Conservation (phyloP, 306 rosid genomes). For the Dalbergia cultrata region DNA sequence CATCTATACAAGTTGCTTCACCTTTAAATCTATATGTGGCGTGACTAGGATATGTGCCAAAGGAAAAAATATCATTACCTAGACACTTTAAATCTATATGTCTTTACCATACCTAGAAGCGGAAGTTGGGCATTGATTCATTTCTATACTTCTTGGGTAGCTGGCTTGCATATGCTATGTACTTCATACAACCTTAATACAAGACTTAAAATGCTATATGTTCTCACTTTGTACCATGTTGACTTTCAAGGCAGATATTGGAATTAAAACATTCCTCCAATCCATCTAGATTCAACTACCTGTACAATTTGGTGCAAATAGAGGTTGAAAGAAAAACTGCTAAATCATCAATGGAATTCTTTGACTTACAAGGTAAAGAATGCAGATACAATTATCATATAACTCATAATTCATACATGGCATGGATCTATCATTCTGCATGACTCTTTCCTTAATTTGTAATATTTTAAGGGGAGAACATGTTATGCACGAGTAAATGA, state of each 20-base stretch:
- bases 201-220: slow-evolving; percentile 7
- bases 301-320: slow-evolving; percentile 79
- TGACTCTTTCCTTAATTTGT: background rate
- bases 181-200: background rate
- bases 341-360: slow-evolving; percentile 96
- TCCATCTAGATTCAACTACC: slow-evolving; percentile 65
- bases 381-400: slow-evolving; percentile 19
- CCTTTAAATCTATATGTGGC: too few species aligned
- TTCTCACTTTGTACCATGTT: slow-evolving; percentile 45
- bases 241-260: slow-evolving; percentile 75
- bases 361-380: slow-evolving; percentile 91
- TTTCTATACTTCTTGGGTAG: slow-evolving; percentile 9
- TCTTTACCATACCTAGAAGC: slow-evolving; percentile 24
- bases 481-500: slow-evolving; percentile 4
- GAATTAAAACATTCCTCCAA: slow-evolving; percentile 71
- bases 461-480: background rate
- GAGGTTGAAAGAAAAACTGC: slow-evolving; percentile 86
- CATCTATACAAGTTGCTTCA: too few species aligned
- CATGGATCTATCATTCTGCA: slow-evolving; percentile 24
- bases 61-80: too few species aligned
- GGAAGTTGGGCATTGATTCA: slow-evolving; percentile 5
- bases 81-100: background rate
- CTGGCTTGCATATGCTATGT: slow-evolving; percentile 5
- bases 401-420: slow-evolving; percentile 26
- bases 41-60: too few species aligned